Conservation (phyloP, 768 basidiomycete genomes). For the Kwoniella botswanensis region DNA sequence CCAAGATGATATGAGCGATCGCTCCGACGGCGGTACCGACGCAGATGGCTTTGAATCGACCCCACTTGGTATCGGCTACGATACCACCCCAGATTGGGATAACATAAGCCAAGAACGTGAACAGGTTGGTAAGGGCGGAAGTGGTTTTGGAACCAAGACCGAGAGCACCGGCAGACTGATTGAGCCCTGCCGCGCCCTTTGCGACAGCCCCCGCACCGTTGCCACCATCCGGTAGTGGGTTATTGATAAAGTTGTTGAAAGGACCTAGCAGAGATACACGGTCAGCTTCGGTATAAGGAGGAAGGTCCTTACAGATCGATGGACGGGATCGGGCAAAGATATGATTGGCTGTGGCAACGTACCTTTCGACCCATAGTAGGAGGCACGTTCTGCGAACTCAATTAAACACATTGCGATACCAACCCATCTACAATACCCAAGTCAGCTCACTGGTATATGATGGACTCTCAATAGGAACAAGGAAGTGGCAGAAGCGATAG, state of each 20-base stretch:
- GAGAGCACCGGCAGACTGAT: slow-evolving; percentile 48
- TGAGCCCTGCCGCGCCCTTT: slow-evolving; percentile 28
- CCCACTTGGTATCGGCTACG: slow-evolving; percentile 55
- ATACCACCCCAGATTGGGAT: slow-evolving; percentile 54
- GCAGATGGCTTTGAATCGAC: slow-evolving; percentile 55
- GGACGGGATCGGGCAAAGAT: neutral
- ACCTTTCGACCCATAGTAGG: slow-evolving; percentile 44
- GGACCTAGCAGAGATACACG: neutral
- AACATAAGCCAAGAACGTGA: slow-evolving; percentile 53
- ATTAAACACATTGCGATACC: slow-evolving; percentile 56
- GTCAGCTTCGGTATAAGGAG: too few species aligned
- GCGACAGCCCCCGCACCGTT: slow-evolving; percentile 52
- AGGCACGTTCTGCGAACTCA: slow-evolving; percentile 55
- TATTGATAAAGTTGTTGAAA: slow-evolving; percentile 36
- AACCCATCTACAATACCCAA: slow-evolving; percentile 14
- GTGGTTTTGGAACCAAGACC: slow-evolving; percentile 43
- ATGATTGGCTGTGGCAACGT: too few species aligned
- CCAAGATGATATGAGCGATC: slow-evolving; percentile 51
- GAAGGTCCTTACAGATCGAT: slow-evolving; percentile 41
- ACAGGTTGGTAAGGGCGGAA: slow-evolving; percentile 38
- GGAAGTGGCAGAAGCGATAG: too few species aligned
- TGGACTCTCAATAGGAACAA: too few species aligned
- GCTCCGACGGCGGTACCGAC: slow-evolving; percentile 47
- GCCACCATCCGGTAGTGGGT: slow-evolving; percentile 46
- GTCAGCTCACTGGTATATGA: too few species aligned